Conservation (phyloP, 495 filamentous ascomycete species). For the Astrothelium macrocarpum region DNA sequence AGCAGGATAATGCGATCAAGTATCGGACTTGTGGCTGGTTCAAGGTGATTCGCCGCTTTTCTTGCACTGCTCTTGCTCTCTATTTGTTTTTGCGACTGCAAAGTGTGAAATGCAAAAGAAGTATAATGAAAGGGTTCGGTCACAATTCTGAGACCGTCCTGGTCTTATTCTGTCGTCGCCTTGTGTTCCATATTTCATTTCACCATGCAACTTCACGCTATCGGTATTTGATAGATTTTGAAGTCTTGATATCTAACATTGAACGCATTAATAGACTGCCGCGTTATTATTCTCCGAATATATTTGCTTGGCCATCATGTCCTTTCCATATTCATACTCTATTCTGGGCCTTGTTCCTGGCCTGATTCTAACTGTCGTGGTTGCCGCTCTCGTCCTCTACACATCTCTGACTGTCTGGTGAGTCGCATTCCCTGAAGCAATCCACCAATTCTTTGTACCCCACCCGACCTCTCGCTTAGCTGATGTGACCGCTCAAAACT, state of each 20-base stretch:
- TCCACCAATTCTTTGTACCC: too few species aligned
- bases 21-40: slow-evolving; percentile 87
- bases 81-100: not conserved
- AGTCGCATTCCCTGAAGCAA: too few species aligned
- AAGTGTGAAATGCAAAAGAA: not conserved
- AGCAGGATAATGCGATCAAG: slow-evolving; percentile 70
- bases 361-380: slow-evolving; percentile 67
- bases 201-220: not conserved
- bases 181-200: not conserved
- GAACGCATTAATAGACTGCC: slow-evolving; percentile 51
- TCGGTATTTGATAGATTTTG: not conserved
- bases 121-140: too few species aligned
- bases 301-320: slow-evolving; percentile 91
- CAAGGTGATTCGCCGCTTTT: slow-evolving; percentile 46
- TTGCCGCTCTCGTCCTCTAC: slow-evolving; percentile 67
- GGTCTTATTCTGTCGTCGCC: not conserved
- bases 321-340: slow-evolving; percentile 83
- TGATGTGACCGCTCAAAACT: too few species aligned
- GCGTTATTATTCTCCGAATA: slow-evolving; percentile 84
- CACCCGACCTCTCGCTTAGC: too few species aligned
- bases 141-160: too few species aligned
- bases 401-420: slow-evolving; percentile 77
- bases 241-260: not conserved
- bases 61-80: not conserved
- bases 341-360: slow-evolving; percentile 79